Percentiles rank a stretch among this genome's conserved stretches.
phyloP scores from a whole-genome alignment of 2,329 filamentous ascomycete species.

The Phyllosticta citriasiana region DNA sequence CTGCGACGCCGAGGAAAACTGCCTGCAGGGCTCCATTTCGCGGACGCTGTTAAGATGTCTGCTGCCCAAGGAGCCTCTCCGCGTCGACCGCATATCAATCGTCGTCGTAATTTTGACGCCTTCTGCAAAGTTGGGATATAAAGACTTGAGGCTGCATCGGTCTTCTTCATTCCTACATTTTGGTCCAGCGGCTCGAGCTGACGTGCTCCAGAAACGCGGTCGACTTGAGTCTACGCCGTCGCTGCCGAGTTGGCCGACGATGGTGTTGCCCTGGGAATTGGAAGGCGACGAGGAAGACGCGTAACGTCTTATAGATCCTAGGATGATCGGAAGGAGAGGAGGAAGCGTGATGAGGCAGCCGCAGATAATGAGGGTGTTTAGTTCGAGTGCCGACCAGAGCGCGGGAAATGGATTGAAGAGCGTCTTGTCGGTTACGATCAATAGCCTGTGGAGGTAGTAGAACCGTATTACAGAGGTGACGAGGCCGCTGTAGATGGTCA shows the following conservation, averaged over 20 bases:
- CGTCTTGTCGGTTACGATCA: constrained; percentile 18
- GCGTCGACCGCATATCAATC: neutral
- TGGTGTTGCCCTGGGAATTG: neutral
- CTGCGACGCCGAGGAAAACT: neutral
- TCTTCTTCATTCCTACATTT: neutral
- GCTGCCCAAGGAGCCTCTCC: neutral
- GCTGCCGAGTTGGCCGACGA: neutral
- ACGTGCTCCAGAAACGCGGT: neutral
- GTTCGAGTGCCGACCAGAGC: constrained; percentile 21
- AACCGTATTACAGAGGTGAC: constrained; percentile 16
- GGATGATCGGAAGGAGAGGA: constrained; percentile 15
- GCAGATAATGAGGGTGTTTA: constrained; percentile 23
- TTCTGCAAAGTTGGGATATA: neutral
- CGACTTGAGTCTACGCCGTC: neutral
- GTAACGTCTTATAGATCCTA: neutral
- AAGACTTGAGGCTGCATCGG: neutral
- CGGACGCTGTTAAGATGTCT: neutral
- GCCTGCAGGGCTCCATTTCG: neutral
- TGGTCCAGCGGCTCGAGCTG: neutral
- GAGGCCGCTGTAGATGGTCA: constrained; percentile 14
- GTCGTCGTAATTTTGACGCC: neutral
- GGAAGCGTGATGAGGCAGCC: constrained; percentile 22
- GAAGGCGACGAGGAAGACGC: neutral
- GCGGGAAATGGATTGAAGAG: constrained; percentile 21
- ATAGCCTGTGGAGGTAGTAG: constrained; percentile 16